A percentile compares a stretch with the other conserved stretches of the same genome.
These are phyloP conservation scores for Apophysomyces trapeziformis DNA, from an alignment of 371 early-diverging fungal species.

Conservation along the genomic window DNA sequence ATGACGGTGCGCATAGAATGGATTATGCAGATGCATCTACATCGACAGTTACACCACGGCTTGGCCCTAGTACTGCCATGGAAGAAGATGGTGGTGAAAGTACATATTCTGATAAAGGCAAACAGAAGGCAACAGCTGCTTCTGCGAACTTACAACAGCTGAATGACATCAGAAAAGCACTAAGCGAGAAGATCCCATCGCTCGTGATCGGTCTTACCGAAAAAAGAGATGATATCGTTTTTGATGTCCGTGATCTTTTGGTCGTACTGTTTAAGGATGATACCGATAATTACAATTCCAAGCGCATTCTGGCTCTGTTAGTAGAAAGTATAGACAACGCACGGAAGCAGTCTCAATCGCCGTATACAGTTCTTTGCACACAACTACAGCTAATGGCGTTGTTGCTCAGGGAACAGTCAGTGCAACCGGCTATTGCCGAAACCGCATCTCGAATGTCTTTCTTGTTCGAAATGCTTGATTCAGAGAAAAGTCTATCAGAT, in stretches of 20 bases:
- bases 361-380: conserved; percentile 37
- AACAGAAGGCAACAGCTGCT: conserved; percentile 40
- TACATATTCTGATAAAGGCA: conserved; percentile 32
- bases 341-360: conserved; percentile 26
- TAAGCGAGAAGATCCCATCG: conserved; percentile 55
- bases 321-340: conserved; percentile 31
- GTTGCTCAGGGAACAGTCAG: conserved; percentile 58
- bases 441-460: conserved; percentile 43
- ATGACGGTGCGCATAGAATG: conserved; percentile 5
- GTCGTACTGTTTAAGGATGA: conserved; percentile 58
- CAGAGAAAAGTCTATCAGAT: conserved; percentile 16
- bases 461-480: conserved; percentile 47
- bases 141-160: conserved; percentile 42
- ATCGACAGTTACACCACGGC: background rate
- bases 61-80: conserved; percentile 7
- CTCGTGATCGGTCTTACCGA: conserved; percentile 66
- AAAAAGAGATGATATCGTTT: conserved; percentile 67
- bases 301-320: conserved; percentile 42
- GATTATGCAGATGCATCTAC: background rate
- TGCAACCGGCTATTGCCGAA: conserved; percentile 56
- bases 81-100: conserved; percentile 30
- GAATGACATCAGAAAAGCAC: conserved; percentile 52
- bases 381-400: conserved; percentile 71
- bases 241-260: conserved; percentile 72
- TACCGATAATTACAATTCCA: conserved; percentile 45